Evolutionary conservation across 495 filamentous ascomycete genomes (phyloP).

Genomic region (Penicillium antarcticum): DNA sequence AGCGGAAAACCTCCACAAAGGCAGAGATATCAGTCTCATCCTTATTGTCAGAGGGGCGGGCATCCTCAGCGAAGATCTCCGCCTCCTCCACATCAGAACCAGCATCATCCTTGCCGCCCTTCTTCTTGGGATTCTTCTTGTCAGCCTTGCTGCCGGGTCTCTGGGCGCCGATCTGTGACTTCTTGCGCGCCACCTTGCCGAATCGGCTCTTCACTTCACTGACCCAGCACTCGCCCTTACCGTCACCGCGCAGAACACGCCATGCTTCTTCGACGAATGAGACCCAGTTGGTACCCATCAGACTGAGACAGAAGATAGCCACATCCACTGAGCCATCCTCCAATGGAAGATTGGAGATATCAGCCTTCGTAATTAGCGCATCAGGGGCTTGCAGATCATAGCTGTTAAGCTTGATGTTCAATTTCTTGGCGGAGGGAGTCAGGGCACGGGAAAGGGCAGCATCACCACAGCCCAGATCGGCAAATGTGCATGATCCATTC

Average conservation of each 20-base stretch:
- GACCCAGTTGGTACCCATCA: constrained; percentile 99
- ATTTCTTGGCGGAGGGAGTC: constrained; percentile 52
- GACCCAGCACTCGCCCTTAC: constrained; percentile 94
- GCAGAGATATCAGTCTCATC: constrained; percentile 82
- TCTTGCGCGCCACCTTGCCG: constrained; percentile 56
- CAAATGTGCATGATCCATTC: constrained; percentile 68
- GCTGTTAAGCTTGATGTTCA: constrained; percentile 64
- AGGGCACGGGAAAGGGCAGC: constrained; percentile 63
- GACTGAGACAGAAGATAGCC: constrained; percentile 87
- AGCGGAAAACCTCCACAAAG: constrained; percentile 78
- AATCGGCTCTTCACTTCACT: constrained; percentile 95
- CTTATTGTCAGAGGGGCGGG: constrained; percentile 26
- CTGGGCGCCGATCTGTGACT: constrained; percentile 56
- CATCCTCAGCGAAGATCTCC: constrained; percentile 48
- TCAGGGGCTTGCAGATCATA: constrained; percentile 65
- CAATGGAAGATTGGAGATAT: constrained; percentile 80
- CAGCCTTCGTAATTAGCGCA: constrained; percentile 76
- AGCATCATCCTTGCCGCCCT: constrained; percentile 30
- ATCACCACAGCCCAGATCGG: constrained; percentile 82
- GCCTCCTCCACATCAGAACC: constrained; percentile 44
- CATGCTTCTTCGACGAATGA: constrained; percentile 95
- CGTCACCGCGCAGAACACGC: constrained; percentile 68
- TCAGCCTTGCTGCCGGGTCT: constrained; percentile 60
- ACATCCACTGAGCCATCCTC: constrained; percentile 71
- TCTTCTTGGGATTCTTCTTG: constrained; percentile 45